phyloP scores from a whole-genome alignment of 345 rosid species.

The Brassica nigra region DNA sequence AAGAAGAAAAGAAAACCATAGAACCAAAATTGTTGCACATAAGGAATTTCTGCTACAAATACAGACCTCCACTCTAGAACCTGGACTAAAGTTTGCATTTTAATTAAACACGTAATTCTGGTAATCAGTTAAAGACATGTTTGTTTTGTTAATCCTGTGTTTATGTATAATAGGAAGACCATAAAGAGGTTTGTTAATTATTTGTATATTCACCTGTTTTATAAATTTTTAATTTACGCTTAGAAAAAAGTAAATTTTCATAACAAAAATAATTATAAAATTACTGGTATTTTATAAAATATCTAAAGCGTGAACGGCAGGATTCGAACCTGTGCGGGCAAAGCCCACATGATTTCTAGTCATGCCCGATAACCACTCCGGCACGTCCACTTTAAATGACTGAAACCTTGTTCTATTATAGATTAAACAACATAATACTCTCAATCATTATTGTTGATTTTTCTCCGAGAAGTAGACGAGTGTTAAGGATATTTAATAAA shows the following conservation, averaged over 20 bases:
- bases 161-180: background rate
- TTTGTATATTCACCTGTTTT: background rate
- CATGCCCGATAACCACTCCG: background rate
- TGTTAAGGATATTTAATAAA: no score
- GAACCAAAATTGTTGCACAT: background rate
- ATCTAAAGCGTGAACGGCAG: background rate
- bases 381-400: no score
- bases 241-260: no score
- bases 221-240: no score
- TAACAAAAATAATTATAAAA: no score
- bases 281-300: no score
- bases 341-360: background rate
- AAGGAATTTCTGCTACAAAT: background rate
- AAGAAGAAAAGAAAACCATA: no score
- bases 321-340: background rate
- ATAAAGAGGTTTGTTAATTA: background rate
- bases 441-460: no score
- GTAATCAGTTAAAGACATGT: no score
- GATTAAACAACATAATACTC: background rate
- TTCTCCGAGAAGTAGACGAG: no score
- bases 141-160: no score
- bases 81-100: slow-evolving; percentile 31
- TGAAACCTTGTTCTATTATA: no score
- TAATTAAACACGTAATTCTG: background rate
- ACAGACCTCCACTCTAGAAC: background rate